A percentile compares a stretch with the other conserved stretches of the same genome.
Conservation (phyloP, 2,329 filamentous ascomycete species). For the Aureobasidium pullulans region DNA sequence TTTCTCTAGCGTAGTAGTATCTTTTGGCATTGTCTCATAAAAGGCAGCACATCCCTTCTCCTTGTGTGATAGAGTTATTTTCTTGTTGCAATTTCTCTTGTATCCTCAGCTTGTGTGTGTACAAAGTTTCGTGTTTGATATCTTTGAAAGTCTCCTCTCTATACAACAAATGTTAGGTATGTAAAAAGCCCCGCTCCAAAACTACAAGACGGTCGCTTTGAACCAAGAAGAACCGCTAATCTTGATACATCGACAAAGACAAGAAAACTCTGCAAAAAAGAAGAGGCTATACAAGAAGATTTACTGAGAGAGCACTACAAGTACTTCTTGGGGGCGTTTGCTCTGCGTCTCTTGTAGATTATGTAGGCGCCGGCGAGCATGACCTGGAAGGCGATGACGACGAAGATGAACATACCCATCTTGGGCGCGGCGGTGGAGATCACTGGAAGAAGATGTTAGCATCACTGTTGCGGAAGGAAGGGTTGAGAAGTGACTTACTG, state of each 20-base stretch:
- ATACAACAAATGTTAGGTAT: not conserved
- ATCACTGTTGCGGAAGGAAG: not conserved
- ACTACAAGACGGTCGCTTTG: not conserved
- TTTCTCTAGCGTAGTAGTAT: no score
- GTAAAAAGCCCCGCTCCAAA: not conserved
- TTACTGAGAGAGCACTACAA: slow-evolving; percentile 41
- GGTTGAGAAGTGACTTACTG: slow-evolving; percentile 34
- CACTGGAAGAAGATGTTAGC: slow-evolving; percentile 28
- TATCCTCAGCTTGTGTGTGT: no score
- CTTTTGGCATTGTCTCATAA: no score
- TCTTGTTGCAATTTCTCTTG: no score
- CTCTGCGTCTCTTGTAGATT: slow-evolving; percentile 71
- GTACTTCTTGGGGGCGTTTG: slow-evolving; percentile 83
- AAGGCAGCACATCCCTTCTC: no score
- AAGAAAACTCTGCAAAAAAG: not conserved
- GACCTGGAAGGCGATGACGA: slow-evolving; percentile 69
- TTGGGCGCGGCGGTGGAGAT: slow-evolving; percentile 48
- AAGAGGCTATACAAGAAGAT: not conserved
- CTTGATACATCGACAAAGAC: not conserved
- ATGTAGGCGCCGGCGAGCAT: slow-evolving; percentile 62
- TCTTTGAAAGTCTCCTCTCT: not conserved
- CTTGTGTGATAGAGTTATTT: no score
- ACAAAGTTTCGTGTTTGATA: no score
- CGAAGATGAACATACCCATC: slow-evolving; percentile 57
- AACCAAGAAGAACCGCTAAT: not conserved